Evolutionary conservation across 805 yeast genomes (phyloP).

Genomic region (Cyberlindnera amylophila): DNA sequence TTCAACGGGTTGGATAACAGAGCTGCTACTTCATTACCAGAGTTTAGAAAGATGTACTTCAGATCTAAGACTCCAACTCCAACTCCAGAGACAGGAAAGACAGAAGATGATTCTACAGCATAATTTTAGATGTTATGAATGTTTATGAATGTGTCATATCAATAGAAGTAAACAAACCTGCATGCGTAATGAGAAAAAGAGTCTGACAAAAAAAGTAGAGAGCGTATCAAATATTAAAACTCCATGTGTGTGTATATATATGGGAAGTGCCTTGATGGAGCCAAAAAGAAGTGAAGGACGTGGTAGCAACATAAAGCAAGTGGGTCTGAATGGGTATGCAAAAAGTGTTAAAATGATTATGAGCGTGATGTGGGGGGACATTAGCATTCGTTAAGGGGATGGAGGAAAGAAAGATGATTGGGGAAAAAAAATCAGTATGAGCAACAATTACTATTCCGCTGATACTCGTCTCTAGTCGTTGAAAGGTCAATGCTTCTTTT

Average conservation of each 20-base stretch:
- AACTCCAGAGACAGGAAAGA: not conserved
- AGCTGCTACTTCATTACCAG: conserved; percentile 26
- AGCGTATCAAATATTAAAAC: not conserved
- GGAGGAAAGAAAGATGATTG: too few species aligned
- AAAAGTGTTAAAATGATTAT: too few species aligned
- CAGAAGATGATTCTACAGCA: too few species aligned
- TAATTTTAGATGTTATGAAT: too few species aligned
- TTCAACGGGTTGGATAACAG: conserved; percentile 47
- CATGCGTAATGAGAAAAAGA: not conserved
- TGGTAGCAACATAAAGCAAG: not conserved
- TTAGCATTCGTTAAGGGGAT: conserved; percentile 8
- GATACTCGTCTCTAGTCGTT: conserved; percentile 23
- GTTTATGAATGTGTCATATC: not conserved
- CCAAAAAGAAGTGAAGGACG: not conserved
- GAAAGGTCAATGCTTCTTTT: conserved; percentile 28
- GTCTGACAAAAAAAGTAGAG: not conserved
- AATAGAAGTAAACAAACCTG: conserved; percentile 1
- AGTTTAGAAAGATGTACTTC: conserved; percentile 28
- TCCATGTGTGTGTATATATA: not conserved
- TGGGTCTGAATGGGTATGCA: not conserved
- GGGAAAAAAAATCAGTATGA: conserved; percentile 17
- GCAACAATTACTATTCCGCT: conserved; percentile 23
- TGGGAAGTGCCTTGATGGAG: too few species aligned
- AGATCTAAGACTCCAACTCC: conserved; percentile 17
- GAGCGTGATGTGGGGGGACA: conserved; percentile 2